A percentile compares a stretch with the other conserved stretches of the same genome.
phyloP scores from a whole-genome alignment of 2,329 filamentous ascomycete genomes.

The Scedosporium apiospermum region DNA sequence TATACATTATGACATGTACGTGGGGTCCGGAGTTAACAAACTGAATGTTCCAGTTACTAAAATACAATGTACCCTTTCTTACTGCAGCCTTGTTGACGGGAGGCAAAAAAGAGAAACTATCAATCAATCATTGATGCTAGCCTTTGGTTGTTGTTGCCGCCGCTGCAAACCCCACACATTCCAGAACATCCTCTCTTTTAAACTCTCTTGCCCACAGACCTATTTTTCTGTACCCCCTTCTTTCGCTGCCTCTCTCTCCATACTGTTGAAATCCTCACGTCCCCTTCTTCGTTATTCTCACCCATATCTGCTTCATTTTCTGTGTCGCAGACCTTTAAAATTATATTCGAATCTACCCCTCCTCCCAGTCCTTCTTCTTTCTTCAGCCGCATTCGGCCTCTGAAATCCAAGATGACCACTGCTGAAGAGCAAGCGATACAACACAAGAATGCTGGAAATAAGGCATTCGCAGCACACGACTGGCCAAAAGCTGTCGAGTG shows the following conservation, averaged over 20 bases:
- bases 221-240: conserved; percentile 7
- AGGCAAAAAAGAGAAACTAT: not conserved
- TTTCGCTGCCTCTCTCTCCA: conserved; percentile 7
- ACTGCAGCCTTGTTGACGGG: too few relatives aligned
- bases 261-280: not conserved
- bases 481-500: conserved; percentile 73
- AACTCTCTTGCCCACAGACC: not conserved
- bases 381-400: not conserved
- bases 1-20: too few relatives aligned
- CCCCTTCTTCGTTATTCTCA: not conserved
- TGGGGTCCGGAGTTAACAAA: too few relatives aligned
- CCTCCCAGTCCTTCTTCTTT: not conserved
- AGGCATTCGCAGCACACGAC: conserved; percentile 80
- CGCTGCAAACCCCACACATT: not conserved
- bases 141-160: not conserved
- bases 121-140: not conserved
- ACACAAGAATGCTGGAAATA: conserved; percentile 90
- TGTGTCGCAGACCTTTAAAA: not conserved
- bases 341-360: not conserved
- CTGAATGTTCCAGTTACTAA: too few relatives aligned
- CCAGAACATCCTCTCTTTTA: not conserved
- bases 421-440: conserved; percentile 61
- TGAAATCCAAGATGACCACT: conserved; percentile 26
- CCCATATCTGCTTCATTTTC: not conserved
- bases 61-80: too few relatives aligned